These are phyloP conservation scores for Lenzites betulinus DNA, from an alignment of 768 basidiomycete species.

Conservation along the genomic window DNA sequence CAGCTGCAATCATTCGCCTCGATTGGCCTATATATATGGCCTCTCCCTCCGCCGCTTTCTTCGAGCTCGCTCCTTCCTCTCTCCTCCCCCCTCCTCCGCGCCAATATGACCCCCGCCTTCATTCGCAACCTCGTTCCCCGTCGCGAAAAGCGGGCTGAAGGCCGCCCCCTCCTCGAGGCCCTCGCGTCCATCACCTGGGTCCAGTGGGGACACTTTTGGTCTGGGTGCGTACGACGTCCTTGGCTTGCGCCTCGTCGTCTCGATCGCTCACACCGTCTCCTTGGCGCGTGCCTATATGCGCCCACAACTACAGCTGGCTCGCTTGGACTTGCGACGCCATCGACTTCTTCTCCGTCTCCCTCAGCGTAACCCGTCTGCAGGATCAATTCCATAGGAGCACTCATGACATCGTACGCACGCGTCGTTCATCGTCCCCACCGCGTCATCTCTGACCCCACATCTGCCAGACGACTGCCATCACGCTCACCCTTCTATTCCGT, in stretches of 20 bases:
- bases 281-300: conserved; percentile 8
- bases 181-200: conserved; percentile 47
- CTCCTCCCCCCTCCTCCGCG: background rate
- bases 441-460: conserved; percentile 12
- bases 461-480: conserved; percentile 73
- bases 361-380: conserved; percentile 51
- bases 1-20: background rate
- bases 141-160: conserved; percentile 39
- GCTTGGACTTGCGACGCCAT: conserved; percentile 88
- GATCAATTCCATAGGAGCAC: conserved; percentile 48
- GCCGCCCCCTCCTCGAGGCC: conserved; percentile 46
- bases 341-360: conserved; percentile 82
- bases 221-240: conserved; percentile 38
- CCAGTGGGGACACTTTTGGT: conserved; percentile 61
- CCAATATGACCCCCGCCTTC: conserved; percentile 52
- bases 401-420: conserved; percentile 44
- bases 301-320: conserved; percentile 55
- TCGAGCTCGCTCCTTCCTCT: background rate
- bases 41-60: background rate
- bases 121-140: conserved; percentile 41
- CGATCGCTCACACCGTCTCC: conserved; percentile 4
- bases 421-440: background rate
- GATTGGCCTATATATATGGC: background rate
- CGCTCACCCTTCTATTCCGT: conserved; percentile 90
- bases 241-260: background rate